Base-by-base conservation (phyloP, 495 filamentous ascomycete genomes). In the Neurospora sp. region DNA sequence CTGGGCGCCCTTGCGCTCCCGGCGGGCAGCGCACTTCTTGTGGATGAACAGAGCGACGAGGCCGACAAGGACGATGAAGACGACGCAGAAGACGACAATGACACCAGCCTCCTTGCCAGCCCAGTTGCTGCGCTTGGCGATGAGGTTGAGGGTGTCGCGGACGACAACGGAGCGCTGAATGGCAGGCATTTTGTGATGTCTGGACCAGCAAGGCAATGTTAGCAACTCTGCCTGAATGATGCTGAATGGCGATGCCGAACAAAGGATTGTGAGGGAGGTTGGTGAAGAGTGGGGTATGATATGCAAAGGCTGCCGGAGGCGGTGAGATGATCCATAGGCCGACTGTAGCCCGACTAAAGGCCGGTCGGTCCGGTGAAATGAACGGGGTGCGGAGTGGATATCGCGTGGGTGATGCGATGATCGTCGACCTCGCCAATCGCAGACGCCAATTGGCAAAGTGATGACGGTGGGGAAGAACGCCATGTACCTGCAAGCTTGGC, bases 1-100 rank as follows among this genome's bases (percentile, higher is more conserved):
- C 39, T 73, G 69, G 68, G 42, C 4, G 31, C 31, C 18, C 77
- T 82, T 83, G 70, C 73, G 70, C 18, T 82, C 83, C 74, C 75
- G 80, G 74, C 82, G 80, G 71, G 80, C 82, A 3, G 77, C 69
- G 9, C 85, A 6, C 75, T 77, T 76, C 79, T 83, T 86, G 74
- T 80, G 79, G 75, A 88, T 81, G 77, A 80, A 82, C 40, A 89
- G 79, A 14, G 71, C 71, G 65, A 85, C 72, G 48, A 90, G 76
- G 71, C 85, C 82, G 72, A 84, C 73, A 65, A 68, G 83, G 76
- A 90, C 86, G 69, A 87, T 74, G 76, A 83, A 86, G 74, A 89
- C 83, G 73, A 89, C 86, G 77, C 83, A 86, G 83, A 89, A 89
- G 68, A 89, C 88, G 75, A 88, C 82, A 59, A 89, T 83, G 75